Evolutionary conservation across 2,329 filamentous ascomycete genomes (phyloP).

Genomic region (Neoascochyta sp.): DNA sequence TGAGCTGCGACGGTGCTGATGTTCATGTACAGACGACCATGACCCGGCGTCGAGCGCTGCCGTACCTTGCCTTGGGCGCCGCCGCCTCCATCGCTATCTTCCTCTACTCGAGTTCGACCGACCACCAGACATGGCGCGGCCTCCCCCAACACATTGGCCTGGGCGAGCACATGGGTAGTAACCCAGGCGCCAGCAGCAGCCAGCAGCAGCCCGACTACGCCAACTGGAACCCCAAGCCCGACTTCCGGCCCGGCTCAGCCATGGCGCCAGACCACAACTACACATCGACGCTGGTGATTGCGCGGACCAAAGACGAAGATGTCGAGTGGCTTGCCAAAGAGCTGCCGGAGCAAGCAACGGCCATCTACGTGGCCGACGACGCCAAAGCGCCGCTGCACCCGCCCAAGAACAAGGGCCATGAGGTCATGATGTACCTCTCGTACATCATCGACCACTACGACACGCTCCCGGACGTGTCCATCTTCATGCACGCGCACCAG

Average conservation of each 20-base stretch:
- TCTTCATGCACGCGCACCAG: constrained; percentile 62
- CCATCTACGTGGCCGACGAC: constrained; percentile 54
- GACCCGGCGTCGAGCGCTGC: constrained; percentile 28
- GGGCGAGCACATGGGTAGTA: constrained; percentile 32
- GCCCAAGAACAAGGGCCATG: constrained; percentile 58
- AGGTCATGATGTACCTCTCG: constrained; percentile 60
- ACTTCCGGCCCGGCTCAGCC: constrained; percentile 29
- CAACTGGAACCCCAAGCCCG: constrained; percentile 38
- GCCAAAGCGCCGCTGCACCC: constrained; percentile 46
- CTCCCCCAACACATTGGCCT: constrained; percentile 42
- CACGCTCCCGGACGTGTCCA: constrained; percentile 53
- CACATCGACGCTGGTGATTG: constrained; percentile 54
- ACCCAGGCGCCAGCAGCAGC: constrained; percentile 5
- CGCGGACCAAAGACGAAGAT: constrained; percentile 51
- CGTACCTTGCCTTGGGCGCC: constrained; percentile 28
- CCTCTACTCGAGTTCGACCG: constrained; percentile 36
- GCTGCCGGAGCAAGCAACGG: constrained; percentile 47
- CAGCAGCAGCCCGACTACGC: constrained; percentile 29
- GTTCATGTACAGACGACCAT: too few species aligned
- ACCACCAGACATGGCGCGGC: constrained; percentile 35
- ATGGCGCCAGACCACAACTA: constrained; percentile 49
- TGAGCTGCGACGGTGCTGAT: too few species aligned
- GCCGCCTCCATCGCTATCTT: constrained; percentile 38
- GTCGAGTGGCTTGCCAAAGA: constrained; percentile 53
- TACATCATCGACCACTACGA: constrained; percentile 63